These are phyloP conservation scores for Vigna reflexopilosa DNA, from an alignment of 306 rosid species.

Conservation along the genomic window DNA sequence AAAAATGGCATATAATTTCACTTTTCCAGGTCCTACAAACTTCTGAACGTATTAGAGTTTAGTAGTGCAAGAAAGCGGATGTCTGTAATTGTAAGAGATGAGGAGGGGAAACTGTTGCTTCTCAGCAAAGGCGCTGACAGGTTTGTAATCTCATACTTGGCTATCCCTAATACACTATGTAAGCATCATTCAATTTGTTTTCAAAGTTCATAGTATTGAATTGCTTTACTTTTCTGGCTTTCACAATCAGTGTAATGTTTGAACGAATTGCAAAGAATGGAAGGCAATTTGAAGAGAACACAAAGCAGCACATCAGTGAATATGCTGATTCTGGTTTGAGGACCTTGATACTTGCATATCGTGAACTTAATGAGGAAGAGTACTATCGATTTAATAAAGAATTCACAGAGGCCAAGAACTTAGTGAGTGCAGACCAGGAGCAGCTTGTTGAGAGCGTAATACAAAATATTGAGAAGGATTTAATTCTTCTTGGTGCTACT, in stretches of 20 bases:
- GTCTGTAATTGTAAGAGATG: conserved; percentile 83
- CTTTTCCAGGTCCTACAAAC: conserved; percentile 71
- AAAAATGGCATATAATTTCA: conserved; percentile 32
- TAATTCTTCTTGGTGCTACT: conserved; percentile 98
- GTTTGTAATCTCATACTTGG: conserved; percentile 56
- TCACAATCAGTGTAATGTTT: conserved; percentile 85
- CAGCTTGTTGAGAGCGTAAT: conserved; percentile 70
- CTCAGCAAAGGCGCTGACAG: conserved; percentile 98
- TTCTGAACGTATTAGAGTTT: conserved; percentile 80
- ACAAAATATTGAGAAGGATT: conserved; percentile 79
- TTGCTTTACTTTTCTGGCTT: conserved; percentile 30
- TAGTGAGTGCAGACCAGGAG: conserved; percentile 80
- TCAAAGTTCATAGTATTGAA: conserved; percentile 28
- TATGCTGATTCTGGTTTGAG: conserved; percentile 99
- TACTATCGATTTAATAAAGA: conserved; percentile 63
- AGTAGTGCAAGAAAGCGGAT: conserved; percentile 94
- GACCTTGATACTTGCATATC: conserved; percentile 88
- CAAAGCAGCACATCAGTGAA: conserved; percentile 72
- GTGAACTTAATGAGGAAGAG: conserved; percentile 78
- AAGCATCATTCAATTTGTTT: conserved; percentile 23
- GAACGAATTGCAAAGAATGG: conserved; percentile 83
- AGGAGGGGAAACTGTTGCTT: conserved; percentile 72
- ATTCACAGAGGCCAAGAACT: conserved; percentile 77
- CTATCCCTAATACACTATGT: conserved; percentile 19
- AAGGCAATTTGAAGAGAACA: conserved; percentile 80